Evolutionary conservation across 345 rosid species (phyloP).

Genomic region (Adansonia digitata): DNA sequence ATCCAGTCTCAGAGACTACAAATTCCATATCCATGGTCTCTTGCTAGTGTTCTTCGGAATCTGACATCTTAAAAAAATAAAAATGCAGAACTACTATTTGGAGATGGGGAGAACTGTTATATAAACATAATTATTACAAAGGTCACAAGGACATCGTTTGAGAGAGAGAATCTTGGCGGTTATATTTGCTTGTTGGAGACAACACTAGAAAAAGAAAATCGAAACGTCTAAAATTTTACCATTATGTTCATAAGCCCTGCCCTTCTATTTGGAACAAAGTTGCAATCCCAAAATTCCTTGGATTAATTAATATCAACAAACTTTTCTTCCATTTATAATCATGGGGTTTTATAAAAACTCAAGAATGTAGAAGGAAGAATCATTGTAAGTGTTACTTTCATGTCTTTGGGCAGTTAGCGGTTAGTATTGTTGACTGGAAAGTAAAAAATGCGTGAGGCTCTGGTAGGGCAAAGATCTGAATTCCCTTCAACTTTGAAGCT

Average conservation of each 20-base stretch:
- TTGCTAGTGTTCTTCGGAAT: slow-evolving; percentile 14
- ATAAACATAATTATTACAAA: slow-evolving; percentile 30
- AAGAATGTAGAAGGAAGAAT: background rate
- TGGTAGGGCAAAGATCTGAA: background rate
- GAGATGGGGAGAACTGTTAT: slow-evolving; percentile 8
- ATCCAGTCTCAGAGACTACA: slow-evolving; percentile 16
- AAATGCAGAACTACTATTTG: no score
- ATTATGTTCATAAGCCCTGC: background rate
- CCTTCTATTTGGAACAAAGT: background rate
- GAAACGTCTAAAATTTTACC: background rate
- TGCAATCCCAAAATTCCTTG: background rate
- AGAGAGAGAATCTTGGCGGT: slow-evolving; percentile 23
- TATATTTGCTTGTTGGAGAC: slow-evolving; percentile 9
- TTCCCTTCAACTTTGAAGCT: background rate
- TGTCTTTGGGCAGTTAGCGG: background rate
- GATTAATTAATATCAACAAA: background rate
- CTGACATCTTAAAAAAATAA: background rate
- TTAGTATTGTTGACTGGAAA: slow-evolving; percentile 18
- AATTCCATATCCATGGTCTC: slow-evolving; percentile 27
- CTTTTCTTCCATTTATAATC: background rate
- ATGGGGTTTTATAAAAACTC: background rate
- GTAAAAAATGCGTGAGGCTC: slow-evolving; percentile 17
- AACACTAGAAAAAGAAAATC: background rate
- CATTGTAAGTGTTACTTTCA: background rate
- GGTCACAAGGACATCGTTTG: slow-evolving; percentile 15